These are phyloP conservation scores for Penicillium decumbens DNA, from an alignment of 2,329 filamentous ascomycete species.

Conservation along the genomic window DNA sequence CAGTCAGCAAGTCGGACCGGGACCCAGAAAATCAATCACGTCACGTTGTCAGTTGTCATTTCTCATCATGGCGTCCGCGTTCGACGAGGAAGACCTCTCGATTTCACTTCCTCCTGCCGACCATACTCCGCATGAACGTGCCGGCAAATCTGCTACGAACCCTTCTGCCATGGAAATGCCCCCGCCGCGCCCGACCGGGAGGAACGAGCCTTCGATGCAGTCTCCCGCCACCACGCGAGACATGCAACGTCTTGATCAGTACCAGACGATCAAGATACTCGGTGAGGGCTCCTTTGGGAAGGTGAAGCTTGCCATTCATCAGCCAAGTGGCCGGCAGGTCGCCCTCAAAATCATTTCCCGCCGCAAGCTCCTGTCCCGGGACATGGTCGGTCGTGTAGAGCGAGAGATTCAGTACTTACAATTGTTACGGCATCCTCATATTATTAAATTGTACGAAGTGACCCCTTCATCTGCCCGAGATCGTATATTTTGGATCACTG, in stretches of 20 bases:
- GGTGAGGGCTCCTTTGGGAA: conserved; percentile 98
- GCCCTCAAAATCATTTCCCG: conserved; percentile 96
- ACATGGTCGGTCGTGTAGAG: conserved; percentile 97
- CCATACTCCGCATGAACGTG: conserved; percentile 27
- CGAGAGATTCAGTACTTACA: conserved; percentile 98
- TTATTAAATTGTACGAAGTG: conserved; percentile 82
- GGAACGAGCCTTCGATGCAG: conserved; percentile 32
- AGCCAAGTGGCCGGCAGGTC: conserved; percentile 88
- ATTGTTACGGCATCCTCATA: conserved; percentile 90
- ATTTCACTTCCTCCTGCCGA: conserved; percentile 56
- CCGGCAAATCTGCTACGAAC: conserved; percentile 23
- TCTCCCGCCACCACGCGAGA: conserved; percentile 50
- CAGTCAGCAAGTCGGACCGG: conserved; percentile 20
- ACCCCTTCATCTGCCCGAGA: background rate
- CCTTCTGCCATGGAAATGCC: conserved; percentile 39
- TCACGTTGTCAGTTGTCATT: conserved; percentile 33
- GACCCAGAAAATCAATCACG: conserved; percentile 34
- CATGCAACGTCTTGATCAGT: conserved; percentile 84
- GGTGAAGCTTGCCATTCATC: conserved; percentile 92
- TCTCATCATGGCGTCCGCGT: conserved; percentile 44
- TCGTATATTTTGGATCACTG: background rate
- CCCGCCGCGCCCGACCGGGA: conserved; percentile 33
- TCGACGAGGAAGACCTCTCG: conserved; percentile 78
- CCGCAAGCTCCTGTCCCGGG: conserved; percentile 90
- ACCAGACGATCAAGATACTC: conserved; percentile 82